Conservation (phyloP, 257 asterid species). For the Solanum chilense region DNA sequence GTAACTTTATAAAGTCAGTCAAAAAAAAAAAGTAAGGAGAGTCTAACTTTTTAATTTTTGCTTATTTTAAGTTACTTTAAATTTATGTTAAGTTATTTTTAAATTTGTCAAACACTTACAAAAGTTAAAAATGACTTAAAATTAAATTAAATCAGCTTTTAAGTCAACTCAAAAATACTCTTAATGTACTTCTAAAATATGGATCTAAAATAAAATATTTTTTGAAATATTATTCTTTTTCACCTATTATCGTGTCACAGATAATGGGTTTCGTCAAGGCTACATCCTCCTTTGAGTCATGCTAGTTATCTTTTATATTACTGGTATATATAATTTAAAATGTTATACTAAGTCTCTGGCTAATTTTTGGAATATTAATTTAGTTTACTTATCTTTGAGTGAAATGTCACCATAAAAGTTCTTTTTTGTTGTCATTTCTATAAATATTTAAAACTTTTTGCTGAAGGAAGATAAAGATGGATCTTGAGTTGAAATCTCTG, state of each 20-base stretch:
- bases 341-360: neutral
- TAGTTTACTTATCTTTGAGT: neutral
- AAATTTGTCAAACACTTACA: neutral
- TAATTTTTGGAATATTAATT: no score
- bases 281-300: neutral
- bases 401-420: neutral
- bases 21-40: no score
- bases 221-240: no score
- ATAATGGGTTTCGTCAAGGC: neutral
- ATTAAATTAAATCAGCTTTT: no score
- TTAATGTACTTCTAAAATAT: neutral
- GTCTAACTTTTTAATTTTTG: neutral
- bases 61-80: no score
- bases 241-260: neutral
- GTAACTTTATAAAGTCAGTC: neutral
- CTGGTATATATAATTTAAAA: neutral
- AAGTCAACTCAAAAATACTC: neutral
- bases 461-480: neutral
- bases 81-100: no score
- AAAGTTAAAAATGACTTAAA: no score
- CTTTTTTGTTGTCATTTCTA: neutral
- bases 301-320: no score
- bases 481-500: neutral
- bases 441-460: neutral
- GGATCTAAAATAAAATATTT: neutral